These are phyloP conservation scores for Galium porrigens DNA, from an alignment of 305 asterid species.

Conservation along the genomic window DNA sequence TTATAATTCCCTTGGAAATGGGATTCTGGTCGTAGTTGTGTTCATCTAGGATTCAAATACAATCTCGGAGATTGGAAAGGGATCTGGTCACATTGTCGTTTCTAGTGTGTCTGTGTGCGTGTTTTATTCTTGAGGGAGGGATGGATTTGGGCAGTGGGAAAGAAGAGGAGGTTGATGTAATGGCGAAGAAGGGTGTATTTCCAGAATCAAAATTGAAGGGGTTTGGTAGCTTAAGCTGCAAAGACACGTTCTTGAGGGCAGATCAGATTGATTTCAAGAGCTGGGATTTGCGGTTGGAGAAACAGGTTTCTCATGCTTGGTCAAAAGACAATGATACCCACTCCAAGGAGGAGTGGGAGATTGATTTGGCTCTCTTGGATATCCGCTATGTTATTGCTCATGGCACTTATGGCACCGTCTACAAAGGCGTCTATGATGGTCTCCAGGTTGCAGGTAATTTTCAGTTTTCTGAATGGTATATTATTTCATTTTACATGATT, in stretches of 20 bases:
- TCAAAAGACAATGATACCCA: conserved; percentile 19
- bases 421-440: conserved; percentile 43
- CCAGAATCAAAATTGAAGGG: not conserved
- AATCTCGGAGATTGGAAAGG: not conserved
- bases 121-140: not conserved
- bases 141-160: conserved; percentile 4
- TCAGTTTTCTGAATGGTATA: not conserved
- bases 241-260: conserved; percentile 39
- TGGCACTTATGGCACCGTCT: conserved; percentile 64
- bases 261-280: conserved; percentile 62
- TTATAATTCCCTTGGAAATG: not conserved
- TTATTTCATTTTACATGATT: no score
- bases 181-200: not conserved
- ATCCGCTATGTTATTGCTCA: conserved; percentile 50
- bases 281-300: conserved; percentile 53
- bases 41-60: not conserved
- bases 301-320: conserved; percentile 46
- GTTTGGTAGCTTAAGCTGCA: not conserved
- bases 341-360: conserved; percentile 47
- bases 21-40: not conserved
- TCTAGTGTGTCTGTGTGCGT: not conserved
- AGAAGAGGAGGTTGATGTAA: not conserved
- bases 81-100: not conserved
- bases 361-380: conserved; percentile 42
- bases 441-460: conserved; percentile 53